Evolutionary conservation across 169 alveolate genomes (phyloP).

Genomic region (Theileria parva): DNA sequence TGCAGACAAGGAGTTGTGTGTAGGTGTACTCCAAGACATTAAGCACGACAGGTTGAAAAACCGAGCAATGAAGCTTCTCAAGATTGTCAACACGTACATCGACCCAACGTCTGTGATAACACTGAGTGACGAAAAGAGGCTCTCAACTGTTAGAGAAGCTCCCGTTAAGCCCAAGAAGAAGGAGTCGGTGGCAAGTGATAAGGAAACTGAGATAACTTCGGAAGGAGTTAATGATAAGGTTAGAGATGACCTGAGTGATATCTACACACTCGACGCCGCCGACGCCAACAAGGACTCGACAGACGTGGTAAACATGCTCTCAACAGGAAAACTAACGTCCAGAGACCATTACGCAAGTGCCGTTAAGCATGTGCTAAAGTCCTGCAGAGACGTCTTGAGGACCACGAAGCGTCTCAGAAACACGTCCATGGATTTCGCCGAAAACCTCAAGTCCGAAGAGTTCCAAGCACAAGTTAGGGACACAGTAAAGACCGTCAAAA

Average conservation of each 20-base stretch:
- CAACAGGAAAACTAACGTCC: slow-evolving; percentile 39
- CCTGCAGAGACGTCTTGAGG: slow-evolving; percentile 47
- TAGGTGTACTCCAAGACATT: slow-evolving; percentile 69
- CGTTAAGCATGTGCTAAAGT: slow-evolving; percentile 50
- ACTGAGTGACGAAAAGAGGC: slow-evolving; percentile 1
- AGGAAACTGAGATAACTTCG: background rate
- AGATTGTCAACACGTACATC: slow-evolving; percentile 64
- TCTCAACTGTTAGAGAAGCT: background rate
- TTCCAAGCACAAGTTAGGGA: slow-evolving; percentile 33
- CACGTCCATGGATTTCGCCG: slow-evolving; percentile 8
- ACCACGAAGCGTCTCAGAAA: slow-evolving; percentile 44
- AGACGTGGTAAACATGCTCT: slow-evolving; percentile 34
- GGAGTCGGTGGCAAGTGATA: background rate
- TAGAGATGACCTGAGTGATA: slow-evolving; percentile 11
- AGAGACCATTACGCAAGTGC: slow-evolving; percentile 63
- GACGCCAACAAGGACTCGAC: background rate
- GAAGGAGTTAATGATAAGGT: background rate
- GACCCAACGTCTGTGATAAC: background rate
- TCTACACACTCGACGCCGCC: background rate
- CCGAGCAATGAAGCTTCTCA: slow-evolving; percentile 75
- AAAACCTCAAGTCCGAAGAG: slow-evolving; percentile 30
- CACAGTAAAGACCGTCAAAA: slow-evolving; percentile 27
- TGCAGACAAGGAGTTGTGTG: slow-evolving; percentile 74
- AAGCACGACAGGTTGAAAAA: slow-evolving; percentile 78
- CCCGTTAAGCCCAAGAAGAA: background rate